These are phyloP conservation scores for Curvularia lunata DNA, from an alignment of 2,329 filamentous ascomycete genomes.

Conservation along the genomic window DNA sequence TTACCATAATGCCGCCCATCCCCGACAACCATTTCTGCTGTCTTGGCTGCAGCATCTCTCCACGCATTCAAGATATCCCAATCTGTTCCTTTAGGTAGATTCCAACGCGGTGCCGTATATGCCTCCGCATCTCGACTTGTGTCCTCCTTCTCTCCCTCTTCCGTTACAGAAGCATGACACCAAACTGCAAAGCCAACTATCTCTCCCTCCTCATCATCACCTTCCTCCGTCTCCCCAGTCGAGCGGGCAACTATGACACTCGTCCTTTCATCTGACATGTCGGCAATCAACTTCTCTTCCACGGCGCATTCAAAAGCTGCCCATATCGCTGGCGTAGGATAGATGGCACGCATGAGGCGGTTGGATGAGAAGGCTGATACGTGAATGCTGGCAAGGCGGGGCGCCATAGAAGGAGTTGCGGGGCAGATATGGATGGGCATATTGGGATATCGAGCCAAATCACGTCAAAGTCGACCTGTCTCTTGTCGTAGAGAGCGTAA, in stretches of 20 bases:
- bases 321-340: conserved; percentile 14
- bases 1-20: conserved; percentile 14
- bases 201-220: background rate
- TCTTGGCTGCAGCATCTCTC: conserved; percentile 8
- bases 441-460: background rate
- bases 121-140: background rate
- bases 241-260: conserved; percentile 10
- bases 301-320: conserved; percentile 6
- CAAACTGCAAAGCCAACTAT: conserved; percentile 15
- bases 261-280: conserved; percentile 11
- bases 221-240: background rate
- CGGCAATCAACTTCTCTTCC: conserved; percentile 9
- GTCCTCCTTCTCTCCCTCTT: background rate
- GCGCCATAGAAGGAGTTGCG: conserved; percentile 4
- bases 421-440: conserved; percentile 2
- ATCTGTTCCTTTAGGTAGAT: conserved; percentile 13
- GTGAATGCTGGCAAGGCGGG: conserved; percentile 11
- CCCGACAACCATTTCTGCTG: conserved; percentile 6
- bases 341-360: conserved; percentile 15
- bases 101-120: conserved; percentile 10
- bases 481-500: background rate
- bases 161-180: conserved; percentile 1
- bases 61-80: conserved; percentile 11
- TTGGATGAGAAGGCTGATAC: conserved; percentile 14
- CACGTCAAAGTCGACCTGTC: background rate